A percentile compares a stretch with the other conserved stretches of the same genome.
Evolutionary conservation across 306 rosid genomes (phyloP).

Genomic region (Vicia sativa): DNA sequence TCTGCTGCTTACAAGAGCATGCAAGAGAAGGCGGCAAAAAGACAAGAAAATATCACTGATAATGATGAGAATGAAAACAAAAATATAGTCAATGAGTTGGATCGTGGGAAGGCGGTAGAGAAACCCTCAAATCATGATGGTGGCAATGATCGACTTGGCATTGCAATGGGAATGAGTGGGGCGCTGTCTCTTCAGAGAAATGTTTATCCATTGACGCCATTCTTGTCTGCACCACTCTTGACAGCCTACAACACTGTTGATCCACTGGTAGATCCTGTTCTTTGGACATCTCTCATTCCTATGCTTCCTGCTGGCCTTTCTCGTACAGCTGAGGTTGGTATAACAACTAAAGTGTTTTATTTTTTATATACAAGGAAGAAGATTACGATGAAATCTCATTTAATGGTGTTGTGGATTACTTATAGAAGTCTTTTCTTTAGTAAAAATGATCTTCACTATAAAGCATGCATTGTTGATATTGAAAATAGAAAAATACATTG

Average conservation of each 20-base stretch:
- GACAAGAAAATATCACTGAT: slow-evolving; percentile 61
- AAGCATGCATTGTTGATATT: slow-evolving; percentile 10
- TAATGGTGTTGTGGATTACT: background rate
- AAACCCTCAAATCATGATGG: slow-evolving; percentile 64
- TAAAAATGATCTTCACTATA: background rate
- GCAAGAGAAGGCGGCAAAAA: slow-evolving; percentile 81
- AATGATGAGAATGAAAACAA: slow-evolving; percentile 87
- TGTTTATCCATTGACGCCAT: slow-evolving; percentile 68
- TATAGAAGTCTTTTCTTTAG: background rate
- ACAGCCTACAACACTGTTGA: slow-evolving; percentile 75
- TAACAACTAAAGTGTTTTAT: slow-evolving; percentile 18
- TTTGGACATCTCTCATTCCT: slow-evolving; percentile 89
- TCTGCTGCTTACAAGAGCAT: slow-evolving; percentile 90
- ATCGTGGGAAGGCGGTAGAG: slow-evolving; percentile 81
- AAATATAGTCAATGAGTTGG: slow-evolving; percentile 67
- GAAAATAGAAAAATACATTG: slow-evolving; percentile 1
- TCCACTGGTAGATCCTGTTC: slow-evolving; percentile 81
- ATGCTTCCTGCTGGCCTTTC: slow-evolving; percentile 71
- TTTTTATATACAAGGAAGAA: slow-evolving; percentile 25
- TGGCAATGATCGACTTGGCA: slow-evolving; percentile 54
- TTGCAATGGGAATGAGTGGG: slow-evolving; percentile 70
- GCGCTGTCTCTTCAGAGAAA: slow-evolving; percentile 85
- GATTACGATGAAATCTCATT: slow-evolving; percentile 15
- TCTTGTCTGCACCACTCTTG: slow-evolving; percentile 84
- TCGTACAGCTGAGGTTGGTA: slow-evolving; percentile 81